These are phyloP conservation scores for Scleroderma bovista DNA, from an alignment of 768 basidiomycete genomes.

Conservation along the genomic window DNA sequence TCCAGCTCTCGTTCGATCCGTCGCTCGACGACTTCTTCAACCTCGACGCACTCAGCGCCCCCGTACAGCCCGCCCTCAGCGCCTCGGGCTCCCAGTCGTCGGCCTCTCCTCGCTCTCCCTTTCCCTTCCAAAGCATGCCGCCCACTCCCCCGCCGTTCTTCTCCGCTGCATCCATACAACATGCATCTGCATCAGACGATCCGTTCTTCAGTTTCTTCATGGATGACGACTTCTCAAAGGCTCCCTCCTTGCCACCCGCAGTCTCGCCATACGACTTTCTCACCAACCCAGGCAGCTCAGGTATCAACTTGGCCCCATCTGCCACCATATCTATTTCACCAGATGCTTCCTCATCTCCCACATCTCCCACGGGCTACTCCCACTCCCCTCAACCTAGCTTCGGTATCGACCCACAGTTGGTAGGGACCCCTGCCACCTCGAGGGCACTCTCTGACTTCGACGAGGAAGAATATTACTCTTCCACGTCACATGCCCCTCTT, in stretches of 20 bases:
- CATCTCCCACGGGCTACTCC: constrained; percentile 10
- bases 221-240: constrained; percentile 36
- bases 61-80: constrained; percentile 6
- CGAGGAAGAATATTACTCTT: constrained; percentile 22
- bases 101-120: constrained; percentile 40
- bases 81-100: constrained; percentile 37
- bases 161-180: constrained; percentile 29
- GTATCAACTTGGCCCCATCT: constrained; percentile 22
- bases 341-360: constrained; percentile 11
- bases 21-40: constrained; percentile 61
- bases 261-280: constrained; percentile 38
- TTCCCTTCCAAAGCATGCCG: constrained; percentile 25
- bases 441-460: constrained; percentile 38
- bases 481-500: constrained; percentile 1
- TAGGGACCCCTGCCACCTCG: constrained; percentile 54
- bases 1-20: constrained; percentile 15
- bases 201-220: constrained; percentile 42
- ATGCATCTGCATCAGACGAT: constrained; percentile 20
- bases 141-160: constrained; percentile 43
- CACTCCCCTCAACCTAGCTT: constrained; percentile 30
- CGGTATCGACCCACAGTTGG: constrained; percentile 72
- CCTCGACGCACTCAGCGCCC: constrained; percentile 44
- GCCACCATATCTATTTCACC: no score
- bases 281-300: constrained; percentile 15
- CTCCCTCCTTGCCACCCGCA: constrained; percentile 23